Evolutionary conservation across 2,329 filamentous ascomycete genomes (phyloP).

Genomic region (Pseudogymnoascus sp.): DNA sequence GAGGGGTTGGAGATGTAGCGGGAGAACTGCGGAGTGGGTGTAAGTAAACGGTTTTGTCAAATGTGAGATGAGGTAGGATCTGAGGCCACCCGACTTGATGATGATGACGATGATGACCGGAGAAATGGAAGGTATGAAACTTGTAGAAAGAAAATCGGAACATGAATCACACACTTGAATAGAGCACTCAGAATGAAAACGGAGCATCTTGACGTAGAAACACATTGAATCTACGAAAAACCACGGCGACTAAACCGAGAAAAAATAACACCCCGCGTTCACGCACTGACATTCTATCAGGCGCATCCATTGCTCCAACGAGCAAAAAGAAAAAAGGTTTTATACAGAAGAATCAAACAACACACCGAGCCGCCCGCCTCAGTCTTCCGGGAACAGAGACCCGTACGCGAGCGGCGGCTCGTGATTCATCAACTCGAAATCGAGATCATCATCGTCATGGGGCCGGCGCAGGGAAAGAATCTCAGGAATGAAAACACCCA

Average conservation of each 20-base stretch:
- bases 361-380: not conserved
- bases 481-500: constrained; percentile 39
- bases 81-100: not conserved
- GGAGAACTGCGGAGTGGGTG: constrained; percentile 23
- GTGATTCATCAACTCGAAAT: constrained; percentile 27
- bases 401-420: constrained; percentile 23
- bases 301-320: not conserved
- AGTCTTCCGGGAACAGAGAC: not conserved
- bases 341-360: constrained; percentile 4
- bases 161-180: constrained; percentile 7
- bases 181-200: not conserved
- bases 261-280: not conserved
- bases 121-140: not conserved
- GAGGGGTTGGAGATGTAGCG: constrained; percentile 28
- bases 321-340: not conserved
- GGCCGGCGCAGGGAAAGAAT: constrained; percentile 16
- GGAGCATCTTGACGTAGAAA: constrained; percentile 3
- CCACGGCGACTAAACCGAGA: constrained; percentile 5
- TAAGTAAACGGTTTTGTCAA: constrained; percentile 9
- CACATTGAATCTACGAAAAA: constrained; percentile 3
- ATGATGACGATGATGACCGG: not conserved
- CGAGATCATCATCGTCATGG: constrained; percentile 27
- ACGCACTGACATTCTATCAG: constrained; percentile 5
- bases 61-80: not conserved
- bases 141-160: not conserved